These are phyloP conservation scores for Dipodascus geniculatus DNA, from an alignment of 805 yeast genomes.

Conservation along the genomic window DNA sequence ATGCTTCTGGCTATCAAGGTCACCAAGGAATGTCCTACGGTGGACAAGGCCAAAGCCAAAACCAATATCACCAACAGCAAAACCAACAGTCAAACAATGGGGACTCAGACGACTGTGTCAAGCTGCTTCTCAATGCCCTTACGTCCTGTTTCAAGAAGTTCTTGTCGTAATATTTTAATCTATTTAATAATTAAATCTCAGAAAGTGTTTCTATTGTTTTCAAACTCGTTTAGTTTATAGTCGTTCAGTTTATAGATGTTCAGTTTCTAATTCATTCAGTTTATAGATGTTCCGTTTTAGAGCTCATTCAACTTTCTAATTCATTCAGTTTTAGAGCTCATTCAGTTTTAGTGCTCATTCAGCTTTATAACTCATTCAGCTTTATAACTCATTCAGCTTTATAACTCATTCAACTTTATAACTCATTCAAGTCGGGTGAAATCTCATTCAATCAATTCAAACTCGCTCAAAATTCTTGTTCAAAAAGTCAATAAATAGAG, in stretches of 20 bases:
- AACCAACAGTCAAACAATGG: slow-evolving; percentile 13
- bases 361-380: background rate
- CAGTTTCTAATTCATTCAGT: background rate
- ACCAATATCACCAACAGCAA: slow-evolving; percentile 12
- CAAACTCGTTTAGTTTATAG: slow-evolving; percentile 2
- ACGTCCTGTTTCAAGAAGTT: background rate
- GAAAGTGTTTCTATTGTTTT: background rate
- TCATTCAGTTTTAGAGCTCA: background rate
- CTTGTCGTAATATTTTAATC: background rate
- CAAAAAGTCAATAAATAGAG: slow-evolving; percentile 69
- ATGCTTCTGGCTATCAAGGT: slow-evolving; percentile 26
- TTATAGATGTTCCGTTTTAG: too few relatives aligned
- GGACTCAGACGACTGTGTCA: background rate
- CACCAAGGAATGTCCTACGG: slow-evolving; percentile 26
- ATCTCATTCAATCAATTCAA: background rate
- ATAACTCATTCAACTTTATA: background rate
- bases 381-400: background rate
- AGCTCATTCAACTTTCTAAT: too few relatives aligned
- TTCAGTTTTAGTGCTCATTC: background rate
- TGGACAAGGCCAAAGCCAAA: slow-evolving; percentile 13
- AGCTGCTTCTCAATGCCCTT: background rate
- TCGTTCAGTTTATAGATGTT: background rate
- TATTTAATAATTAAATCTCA: background rate
- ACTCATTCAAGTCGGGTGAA: background rate
- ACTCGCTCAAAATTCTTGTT: slow-evolving; percentile 42